Base-by-base conservation (phyloP, 2,329 filamentous ascomycete species). In the Fusarium praegraminearum region DNA sequence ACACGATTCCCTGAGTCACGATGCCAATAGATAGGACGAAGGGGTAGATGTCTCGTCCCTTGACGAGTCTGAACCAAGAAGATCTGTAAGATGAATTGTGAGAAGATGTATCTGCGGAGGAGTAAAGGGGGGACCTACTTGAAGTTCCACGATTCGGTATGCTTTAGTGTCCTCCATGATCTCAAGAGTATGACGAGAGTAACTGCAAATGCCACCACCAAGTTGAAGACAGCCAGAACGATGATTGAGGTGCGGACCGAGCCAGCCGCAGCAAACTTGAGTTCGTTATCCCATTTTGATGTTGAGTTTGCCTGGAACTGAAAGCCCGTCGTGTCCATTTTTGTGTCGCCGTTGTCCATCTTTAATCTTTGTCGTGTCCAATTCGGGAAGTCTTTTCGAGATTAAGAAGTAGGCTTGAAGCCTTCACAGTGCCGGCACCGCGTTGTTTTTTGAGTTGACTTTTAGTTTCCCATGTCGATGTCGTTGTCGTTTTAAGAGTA, bases 241-340 rank as follows among this genome's bases (percentile, higher is more conserved):
- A 90, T 85, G 44, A 86, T 87, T 26, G 87, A 89, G 20, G 85
- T 88, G 70, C 89, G 83, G 72, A 89, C 82, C 35, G 87, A 89
- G 73, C 84, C 88, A 66, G 84, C 83, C 18, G 84, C 81, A 32
- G 83, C 82, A 67, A 87, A 85, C 61, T 80, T 82, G 69, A 88
- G 81, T 67, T 86, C 76, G 72, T 85, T 85, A 70, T 85, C 82
- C 65, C 86, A 76, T 40, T 81, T 77, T 40, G 81, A 80, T 8
- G 83, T 83, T 33, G 79, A 78, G 74, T 85, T 87, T 70, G 73
- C 65, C 62, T 74, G 73, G 60, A 77, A 78, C 33, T 69, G 64
- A 56, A 79, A 79, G 33, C 76, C 78, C n/a, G 68, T 52, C 30
- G 68, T 62, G 30, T 66, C 57, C 30, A 53, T 33, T 24, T 57